phyloP scores from a whole-genome alignment of 352 stramenopile species.

The Phytopythium vexans region DNA sequence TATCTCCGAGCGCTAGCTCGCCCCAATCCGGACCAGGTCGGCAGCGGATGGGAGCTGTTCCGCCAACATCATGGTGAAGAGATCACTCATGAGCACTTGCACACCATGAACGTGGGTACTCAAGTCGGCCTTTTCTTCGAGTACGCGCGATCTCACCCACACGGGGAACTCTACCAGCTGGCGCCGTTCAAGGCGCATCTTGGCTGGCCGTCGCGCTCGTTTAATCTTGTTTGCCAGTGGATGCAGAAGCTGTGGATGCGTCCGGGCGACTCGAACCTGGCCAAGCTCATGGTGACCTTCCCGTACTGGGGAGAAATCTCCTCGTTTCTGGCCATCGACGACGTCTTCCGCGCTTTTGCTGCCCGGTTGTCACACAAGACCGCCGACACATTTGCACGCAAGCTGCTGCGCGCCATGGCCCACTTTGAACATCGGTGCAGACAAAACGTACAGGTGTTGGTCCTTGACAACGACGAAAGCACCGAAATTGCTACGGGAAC shows the following conservation, averaged over 20 bases:
- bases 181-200: background rate
- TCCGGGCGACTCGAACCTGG: no score
- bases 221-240: background rate
- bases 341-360: background rate
- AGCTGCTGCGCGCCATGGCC: background rate
- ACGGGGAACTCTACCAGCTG: background rate
- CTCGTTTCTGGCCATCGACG: background rate
- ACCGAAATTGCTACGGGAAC: no score
- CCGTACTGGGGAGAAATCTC: no score
- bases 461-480: background rate
- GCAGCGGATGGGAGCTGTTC: no score
- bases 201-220: background rate
- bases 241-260: background rate
- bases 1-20: background rate
- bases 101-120: no score
- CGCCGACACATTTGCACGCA: background rate
- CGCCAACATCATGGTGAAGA: background rate
- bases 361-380: background rate
- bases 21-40: no score
- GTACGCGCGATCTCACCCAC: background rate
- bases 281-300: background rate
- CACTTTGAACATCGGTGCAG: conserved; percentile 1
- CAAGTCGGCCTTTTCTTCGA: no score
- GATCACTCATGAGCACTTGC: background rate
- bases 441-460: background rate